phyloP scores from a whole-genome alignment of 345 rosid species.

The Hibiscus mutabilis region DNA sequence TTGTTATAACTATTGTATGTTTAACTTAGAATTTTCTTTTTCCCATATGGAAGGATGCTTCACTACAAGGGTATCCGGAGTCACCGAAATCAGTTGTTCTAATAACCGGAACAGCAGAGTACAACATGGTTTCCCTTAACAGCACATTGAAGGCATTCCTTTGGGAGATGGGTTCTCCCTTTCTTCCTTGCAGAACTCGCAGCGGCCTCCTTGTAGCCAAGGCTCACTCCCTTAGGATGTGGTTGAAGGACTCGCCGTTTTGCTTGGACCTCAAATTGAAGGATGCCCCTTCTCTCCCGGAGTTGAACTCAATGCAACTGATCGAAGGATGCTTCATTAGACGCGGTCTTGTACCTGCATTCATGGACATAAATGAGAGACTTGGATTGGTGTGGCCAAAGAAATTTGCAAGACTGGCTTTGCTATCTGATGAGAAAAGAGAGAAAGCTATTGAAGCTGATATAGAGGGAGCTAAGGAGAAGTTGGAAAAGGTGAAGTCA shows the following conservation, averaged over 20 bases:
- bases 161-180: conserved; percentile 99
- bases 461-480: conserved; percentile 57
- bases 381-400: conserved; percentile 78
- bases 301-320: conserved; percentile 69
- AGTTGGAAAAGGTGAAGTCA: conserved; percentile 47
- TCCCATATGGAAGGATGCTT: conserved; percentile 57
- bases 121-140: conserved; percentile 72
- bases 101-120: conserved; percentile 81
- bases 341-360: conserved; percentile 84
- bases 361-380: conserved; percentile 68
- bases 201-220: conserved; percentile 83
- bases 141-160: conserved; percentile 82
- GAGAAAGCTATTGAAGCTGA: conserved; percentile 65
- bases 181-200: conserved; percentile 75
- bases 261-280: conserved; percentile 88
- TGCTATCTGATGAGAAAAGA: conserved; percentile 64
- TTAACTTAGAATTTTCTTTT: conserved; percentile 4
- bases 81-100: conserved; percentile 89
- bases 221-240: conserved; percentile 92
- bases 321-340: conserved; percentile 80
- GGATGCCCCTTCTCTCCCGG: conserved; percentile 57
- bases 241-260: conserved; percentile 96
- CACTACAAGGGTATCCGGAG: conserved; percentile 80
- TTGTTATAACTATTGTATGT: conserved; percentile 1
- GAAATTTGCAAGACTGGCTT: conserved; percentile 76